Evolutionary conservation across 495 filamentous ascomycete genomes (phyloP).

Genomic region (Friedmanniomyces simplex): DNA sequence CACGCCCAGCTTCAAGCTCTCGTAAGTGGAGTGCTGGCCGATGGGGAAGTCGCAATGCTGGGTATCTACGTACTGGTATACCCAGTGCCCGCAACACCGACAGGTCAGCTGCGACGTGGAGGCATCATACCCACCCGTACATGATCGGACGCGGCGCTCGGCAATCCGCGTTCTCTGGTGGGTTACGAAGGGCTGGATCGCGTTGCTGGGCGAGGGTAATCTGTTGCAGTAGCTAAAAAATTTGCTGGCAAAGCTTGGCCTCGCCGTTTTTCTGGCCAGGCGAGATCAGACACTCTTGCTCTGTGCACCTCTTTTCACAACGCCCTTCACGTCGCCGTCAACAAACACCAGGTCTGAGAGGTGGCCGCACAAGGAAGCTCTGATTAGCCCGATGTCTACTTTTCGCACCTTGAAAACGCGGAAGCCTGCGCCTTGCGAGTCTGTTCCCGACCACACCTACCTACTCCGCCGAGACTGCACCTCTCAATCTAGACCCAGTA

Average conservation of each 20-base stretch:
- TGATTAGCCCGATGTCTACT: background rate
- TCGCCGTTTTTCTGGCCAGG: background rate
- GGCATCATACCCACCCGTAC: background rate
- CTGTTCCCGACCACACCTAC: background rate
- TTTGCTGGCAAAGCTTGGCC: background rate
- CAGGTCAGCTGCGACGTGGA: background rate
- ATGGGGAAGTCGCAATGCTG: background rate
- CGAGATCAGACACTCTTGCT: background rate
- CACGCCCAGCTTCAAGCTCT: background rate
- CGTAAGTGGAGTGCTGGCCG: background rate
- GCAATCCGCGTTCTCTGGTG: background rate
- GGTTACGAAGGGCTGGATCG: background rate
- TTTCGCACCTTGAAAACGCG: background rate
- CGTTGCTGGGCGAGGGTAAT: background rate
- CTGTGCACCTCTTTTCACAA: background rate
- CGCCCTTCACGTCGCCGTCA: background rate
- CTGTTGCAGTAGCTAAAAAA: background rate
- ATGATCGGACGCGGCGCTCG: background rate
- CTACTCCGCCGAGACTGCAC: background rate
- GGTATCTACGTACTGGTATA: background rate
- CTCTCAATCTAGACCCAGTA: background rate
- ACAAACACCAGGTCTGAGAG: background rate
- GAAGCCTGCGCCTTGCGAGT: background rate
- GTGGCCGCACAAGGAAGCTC: background rate
- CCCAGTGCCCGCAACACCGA: background rate